Base-by-base conservation (phyloP, 805 yeast genomes). In the Nakazawaea anatomiae region DNA sequence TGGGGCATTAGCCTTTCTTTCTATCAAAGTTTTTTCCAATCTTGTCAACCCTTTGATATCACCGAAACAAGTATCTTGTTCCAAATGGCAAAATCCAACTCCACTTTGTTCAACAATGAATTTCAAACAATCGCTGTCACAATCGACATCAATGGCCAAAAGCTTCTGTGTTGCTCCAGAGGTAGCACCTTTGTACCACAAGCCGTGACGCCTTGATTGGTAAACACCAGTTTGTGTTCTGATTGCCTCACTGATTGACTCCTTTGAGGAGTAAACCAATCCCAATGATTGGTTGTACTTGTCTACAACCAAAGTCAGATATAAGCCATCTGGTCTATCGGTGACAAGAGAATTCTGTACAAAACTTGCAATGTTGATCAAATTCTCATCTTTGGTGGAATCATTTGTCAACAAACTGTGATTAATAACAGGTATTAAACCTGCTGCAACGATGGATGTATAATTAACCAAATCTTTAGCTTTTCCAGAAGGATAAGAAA, bases 131-230 rank as follows among this genome's bases (percentile, higher is more conserved):
- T 94, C 99, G 44, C 87, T 82, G 69, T 94, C 99, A 68, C 99
- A 94, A 70, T 94, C 99, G 54, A 80, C 68, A 49, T 82, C 85
- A 52, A 94, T 66, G 42, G 75, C 69, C 28, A 86, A 57, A 45
- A 94, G 74, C 57, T 75, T 75, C 70, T 94, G 99, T 1, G 95
- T 88, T 48, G 96, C 96, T 25, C 99, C 99, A n/a, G 96, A 87
- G 1, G 97, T 88, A 51, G 86, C 85, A 32, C 99, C 99, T 67
- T 94, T 94, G 66, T 84, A 87, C 99, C 99, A 94, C 53, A 94
- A 76, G 42, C 96, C 98, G 54, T 89, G 83, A 61, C 86, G 83
- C 60, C 99, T 84, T 7, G 97, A 89, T 67, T 87, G 97, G 69
- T 94, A 94, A 2, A 94, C 96, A 52, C 99, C 99, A 8, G 88